These are phyloP conservation scores for Cystobasidium onofrii DNA, from an alignment of 768 basidiomycete species.

Conservation along the genomic window DNA sequence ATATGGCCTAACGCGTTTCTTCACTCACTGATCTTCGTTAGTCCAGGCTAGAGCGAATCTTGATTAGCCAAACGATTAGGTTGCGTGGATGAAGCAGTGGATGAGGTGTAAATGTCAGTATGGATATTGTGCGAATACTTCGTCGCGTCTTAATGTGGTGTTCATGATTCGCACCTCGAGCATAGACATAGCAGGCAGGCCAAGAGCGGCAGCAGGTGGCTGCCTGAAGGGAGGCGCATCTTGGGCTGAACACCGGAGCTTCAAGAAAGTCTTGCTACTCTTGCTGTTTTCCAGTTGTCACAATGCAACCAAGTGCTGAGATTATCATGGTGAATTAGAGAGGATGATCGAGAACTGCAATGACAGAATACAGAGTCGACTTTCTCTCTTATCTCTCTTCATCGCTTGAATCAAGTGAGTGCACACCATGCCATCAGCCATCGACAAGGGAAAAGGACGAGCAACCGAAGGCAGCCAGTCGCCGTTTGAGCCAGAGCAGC, in stretches of 20 bases:
- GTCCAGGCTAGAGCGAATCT: conserved; percentile 15
- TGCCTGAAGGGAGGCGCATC: neutral
- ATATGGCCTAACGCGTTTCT: neutral
- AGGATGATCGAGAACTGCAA: too few relatives aligned
- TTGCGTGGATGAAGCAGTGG: neutral
- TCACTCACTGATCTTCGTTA: conserved; percentile 24
- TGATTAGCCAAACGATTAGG: neutral
- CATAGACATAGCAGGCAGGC: neutral
- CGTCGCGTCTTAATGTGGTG: neutral
- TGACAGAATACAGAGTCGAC: too few relatives aligned
- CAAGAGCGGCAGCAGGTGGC: neutral
- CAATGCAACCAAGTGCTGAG: too few relatives aligned
- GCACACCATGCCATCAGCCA: too few relatives aligned
- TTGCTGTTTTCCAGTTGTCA: too few relatives aligned
- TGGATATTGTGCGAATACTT: neutral
- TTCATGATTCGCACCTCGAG: neutral
- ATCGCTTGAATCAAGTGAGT: too few relatives aligned
- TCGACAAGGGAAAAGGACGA: neutral
- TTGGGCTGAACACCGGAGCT: too few relatives aligned
- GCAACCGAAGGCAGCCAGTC: neutral
- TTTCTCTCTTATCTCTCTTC: too few relatives aligned
- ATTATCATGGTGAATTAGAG: too few relatives aligned
- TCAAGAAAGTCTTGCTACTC: too few relatives aligned
- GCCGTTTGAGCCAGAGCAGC: neutral
- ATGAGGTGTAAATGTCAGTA: too few relatives aligned